Base-by-base conservation (phyloP, 371 early-diverging fungal genomes). In the Saksenaea oblongispora region DNA sequence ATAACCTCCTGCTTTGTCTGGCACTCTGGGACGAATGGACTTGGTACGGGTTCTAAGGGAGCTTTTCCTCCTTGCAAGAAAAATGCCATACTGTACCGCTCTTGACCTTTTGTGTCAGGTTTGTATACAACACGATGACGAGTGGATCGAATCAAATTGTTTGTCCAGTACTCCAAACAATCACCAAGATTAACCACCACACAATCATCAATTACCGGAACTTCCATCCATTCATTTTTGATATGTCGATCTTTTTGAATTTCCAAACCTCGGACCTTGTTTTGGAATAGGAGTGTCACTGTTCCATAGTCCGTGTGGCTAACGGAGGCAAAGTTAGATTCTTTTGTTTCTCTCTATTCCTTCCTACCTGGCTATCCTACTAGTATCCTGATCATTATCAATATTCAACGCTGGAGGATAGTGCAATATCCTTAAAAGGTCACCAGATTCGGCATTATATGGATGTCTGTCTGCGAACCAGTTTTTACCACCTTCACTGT, bases 161-260 rank as follows among this genome's bases (percentile, higher is more conserved):
- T 78, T 7, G 88, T 85, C 90, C 90, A 90, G 63, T 79, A 84
- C 60, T 85, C 84, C 18, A 90, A 59, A 34, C 85, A 77, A 62
- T 90, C 89, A 3, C 79, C 90, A 39, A 86, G 74, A 70, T 89
- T 90, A 59, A 90, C 79, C 24, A 87, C 62, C 28, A 87, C 67
- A 17, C 82, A 71, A 28, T 74, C 78, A 0, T 80, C 79, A 47
- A 84, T 65, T 1, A 83, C 79, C 7, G 84, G 81, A 13, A 82
- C 88, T n/a, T 81, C 74, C 1, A 88, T 64, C 83, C 84, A 89
- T 39, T 67, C 58, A 39, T 41, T 34, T 1, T 31, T 63, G 17
- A 56, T 54, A 11, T 72, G 64, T 31, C 73, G 65, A n/a, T 61
- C 60, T 2, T 74, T 66, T 47, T 79, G 79, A 24, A 89, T 80